These are phyloP conservation scores for Polysphondylium violaceum DNA, from an alignment of 78 protist genomes.

Conservation along the genomic window DNA sequence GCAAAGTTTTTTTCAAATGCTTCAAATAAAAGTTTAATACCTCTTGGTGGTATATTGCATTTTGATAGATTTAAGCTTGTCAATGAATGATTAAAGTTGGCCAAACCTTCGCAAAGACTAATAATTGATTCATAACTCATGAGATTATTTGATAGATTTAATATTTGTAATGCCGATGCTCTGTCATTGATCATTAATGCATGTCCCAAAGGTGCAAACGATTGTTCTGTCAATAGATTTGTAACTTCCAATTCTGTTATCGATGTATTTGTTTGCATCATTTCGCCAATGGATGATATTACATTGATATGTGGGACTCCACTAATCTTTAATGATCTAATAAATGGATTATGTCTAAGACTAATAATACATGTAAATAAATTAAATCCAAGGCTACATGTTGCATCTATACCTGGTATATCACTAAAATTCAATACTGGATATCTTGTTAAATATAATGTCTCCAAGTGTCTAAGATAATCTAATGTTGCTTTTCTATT, in stretches of 20 bases:
- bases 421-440: conserved; percentile 50
- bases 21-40: conserved; percentile 20
- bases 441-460: conserved; percentile 52
- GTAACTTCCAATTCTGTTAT: conserved; percentile 33
- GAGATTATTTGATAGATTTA: conserved; percentile 41
- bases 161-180: not conserved
- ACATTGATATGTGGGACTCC: conserved; percentile 66
- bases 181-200: not conserved
- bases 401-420: conserved; percentile 64
- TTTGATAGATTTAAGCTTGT: not conserved
- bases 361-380: conserved; percentile 37
- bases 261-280: conserved; percentile 48
- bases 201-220: conserved; percentile 55
- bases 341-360: conserved; percentile 63
- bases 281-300: conserved; percentile 44
- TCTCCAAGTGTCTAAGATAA: conserved; percentile 59
- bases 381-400: conserved; percentile 47
- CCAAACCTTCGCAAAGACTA: conserved; percentile 34
- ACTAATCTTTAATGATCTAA: not conserved
- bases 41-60: conserved; percentile 55
- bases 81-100: conserved; percentile 57
- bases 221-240: conserved; percentile 43
- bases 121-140: conserved; percentile 41
- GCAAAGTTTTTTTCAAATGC: conserved; percentile 43
- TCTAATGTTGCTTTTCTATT: conserved; percentile 67